Percentiles rank a stretch among this genome's conserved stretches.
Conservation (phyloP, 225 moss, liverwort and hornwort species). For the Sphagnum tenellum region DNA sequence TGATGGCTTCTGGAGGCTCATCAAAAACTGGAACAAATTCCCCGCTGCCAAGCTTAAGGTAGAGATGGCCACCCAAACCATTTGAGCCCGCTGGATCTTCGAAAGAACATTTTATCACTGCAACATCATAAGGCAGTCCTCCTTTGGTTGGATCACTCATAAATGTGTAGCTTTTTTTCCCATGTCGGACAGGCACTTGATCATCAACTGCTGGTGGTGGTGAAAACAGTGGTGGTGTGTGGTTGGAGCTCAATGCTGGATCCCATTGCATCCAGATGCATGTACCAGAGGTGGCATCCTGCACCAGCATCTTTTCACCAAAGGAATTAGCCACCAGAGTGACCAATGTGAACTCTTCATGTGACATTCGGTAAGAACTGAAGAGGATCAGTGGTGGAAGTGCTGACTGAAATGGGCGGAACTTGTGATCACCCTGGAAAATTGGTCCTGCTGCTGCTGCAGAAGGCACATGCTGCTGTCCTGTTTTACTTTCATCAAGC, state of each 20-base stretch:
- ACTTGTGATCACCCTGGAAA: slow-evolving; percentile 17
- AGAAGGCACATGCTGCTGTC: not conserved
- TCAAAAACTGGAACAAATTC: slow-evolving; percentile 34
- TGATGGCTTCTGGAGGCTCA: slow-evolving; percentile 14
- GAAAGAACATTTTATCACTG: slow-evolving; percentile 43
- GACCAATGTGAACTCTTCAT: slow-evolving; percentile 19
- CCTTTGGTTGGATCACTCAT: slow-evolving; percentile 12
- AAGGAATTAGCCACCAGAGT: slow-evolving; percentile 16
- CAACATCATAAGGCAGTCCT: slow-evolving; percentile 35
- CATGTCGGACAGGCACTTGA: slow-evolving; percentile 9
- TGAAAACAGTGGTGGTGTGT: slow-evolving; percentile 8
- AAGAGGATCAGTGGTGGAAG: slow-evolving; percentile 46
- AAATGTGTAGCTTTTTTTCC: slow-evolving; percentile 8
- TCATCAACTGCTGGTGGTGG: not conserved
- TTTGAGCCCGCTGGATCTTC: slow-evolving; percentile 22
- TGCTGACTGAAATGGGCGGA: slow-evolving; percentile 38
- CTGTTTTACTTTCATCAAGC: not conserved
- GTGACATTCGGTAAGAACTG: slow-evolving; percentile 42
- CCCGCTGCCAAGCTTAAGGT: slow-evolving; percentile 25
- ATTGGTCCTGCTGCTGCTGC: not conserved
- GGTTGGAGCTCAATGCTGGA: slow-evolving; percentile 2
- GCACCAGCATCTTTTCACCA: slow-evolving; percentile 6
- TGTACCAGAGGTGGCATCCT: slow-evolving; percentile 9
- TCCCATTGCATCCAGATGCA: slow-evolving; percentile 41
- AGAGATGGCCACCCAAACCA: slow-evolving; percentile 31